These are phyloP conservation scores for Brassica balearica DNA, from an alignment of 441 rosid species.

Conservation along the genomic window DNA sequence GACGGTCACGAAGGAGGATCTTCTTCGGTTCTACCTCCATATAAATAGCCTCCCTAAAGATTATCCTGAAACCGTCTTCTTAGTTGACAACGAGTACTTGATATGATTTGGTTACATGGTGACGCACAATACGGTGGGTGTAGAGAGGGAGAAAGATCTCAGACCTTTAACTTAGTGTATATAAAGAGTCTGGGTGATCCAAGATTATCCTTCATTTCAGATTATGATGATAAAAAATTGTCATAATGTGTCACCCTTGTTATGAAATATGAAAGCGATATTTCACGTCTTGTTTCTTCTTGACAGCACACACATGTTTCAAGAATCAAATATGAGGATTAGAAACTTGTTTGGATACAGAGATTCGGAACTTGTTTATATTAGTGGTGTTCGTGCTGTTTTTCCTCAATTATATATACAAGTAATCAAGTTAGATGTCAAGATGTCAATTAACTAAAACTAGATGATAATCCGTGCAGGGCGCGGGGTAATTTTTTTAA, in stretches of 20 bases:
- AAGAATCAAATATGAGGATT: not conserved
- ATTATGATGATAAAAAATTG: constrained; percentile 38
- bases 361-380: too few relatives aligned
- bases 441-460: too few relatives aligned
- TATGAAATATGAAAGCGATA: not conserved
- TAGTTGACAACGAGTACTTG: constrained; percentile 84
- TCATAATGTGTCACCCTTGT: constrained; percentile 39
- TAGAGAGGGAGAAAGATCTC: constrained; percentile 52
- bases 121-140: constrained; percentile 4
- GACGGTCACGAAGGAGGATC: constrained; percentile 72
- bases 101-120: constrained; percentile 48
- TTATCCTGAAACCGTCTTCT: constrained; percentile 79
- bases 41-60: constrained; percentile 83
- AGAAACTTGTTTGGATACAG: constrained; percentile 39
- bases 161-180: constrained; percentile 59
- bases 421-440: too few relatives aligned
- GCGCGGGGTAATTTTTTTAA: too few relatives aligned
- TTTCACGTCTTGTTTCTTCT: not conserved
- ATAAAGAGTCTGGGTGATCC: constrained; percentile 60
- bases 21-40: constrained; percentile 76
- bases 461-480: too few relatives aligned
- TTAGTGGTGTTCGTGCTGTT: not conserved
- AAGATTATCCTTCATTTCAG: constrained; percentile 27
- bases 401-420: too few relatives aligned
- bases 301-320: too few relatives aligned